These are phyloP conservation scores for Suhomyces bribrorum DNA, from an alignment of 1,139 yeast species.

Conservation along the genomic window DNA sequence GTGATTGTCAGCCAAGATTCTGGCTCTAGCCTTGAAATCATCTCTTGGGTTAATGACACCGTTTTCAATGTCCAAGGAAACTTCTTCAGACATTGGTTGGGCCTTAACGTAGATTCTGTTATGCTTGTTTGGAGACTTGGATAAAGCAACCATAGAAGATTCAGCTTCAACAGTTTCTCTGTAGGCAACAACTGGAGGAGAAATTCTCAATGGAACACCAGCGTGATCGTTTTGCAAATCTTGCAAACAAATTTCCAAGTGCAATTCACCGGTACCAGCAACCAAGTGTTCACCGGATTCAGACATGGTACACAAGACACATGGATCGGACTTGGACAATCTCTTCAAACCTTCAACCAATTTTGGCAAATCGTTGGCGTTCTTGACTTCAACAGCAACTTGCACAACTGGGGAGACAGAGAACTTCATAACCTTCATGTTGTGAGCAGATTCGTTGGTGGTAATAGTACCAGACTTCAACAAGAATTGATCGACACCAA, in stretches of 20 bases:
- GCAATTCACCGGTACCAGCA: conserved; percentile 99
- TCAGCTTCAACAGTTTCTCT: conserved; percentile 96
- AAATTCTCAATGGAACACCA: conserved; percentile 96
- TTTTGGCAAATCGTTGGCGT: conserved; percentile 99
- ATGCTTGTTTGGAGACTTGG: conserved; percentile 99
- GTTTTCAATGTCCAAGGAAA: conserved; percentile 84
- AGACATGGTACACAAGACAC: conserved; percentile 85
- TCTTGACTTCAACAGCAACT: conserved; percentile 99
- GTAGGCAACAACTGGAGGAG: conserved; percentile 98
- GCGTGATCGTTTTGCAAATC: conserved; percentile 99
- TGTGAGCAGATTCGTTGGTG: conserved; percentile 95
- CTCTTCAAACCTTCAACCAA: conserved; percentile 99
- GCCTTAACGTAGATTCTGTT: conserved; percentile 99
- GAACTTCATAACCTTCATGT: conserved; percentile 99
- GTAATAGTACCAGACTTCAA: conserved; percentile 99
- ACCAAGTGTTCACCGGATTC: conserved; percentile 99
- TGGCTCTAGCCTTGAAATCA: conserved; percentile 99
- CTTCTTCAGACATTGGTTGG: conserved; percentile 94
- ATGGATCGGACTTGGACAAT: conserved; percentile 99
- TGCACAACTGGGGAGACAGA: conserved; percentile 99
- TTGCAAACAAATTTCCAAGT: conserved; percentile 94
- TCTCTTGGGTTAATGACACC: conserved; percentile 95
- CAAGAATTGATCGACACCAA: conserved; percentile 99
- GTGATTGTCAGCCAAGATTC: conserved; percentile 97
- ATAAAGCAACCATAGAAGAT: conserved; percentile 93